Base-by-base conservation (phyloP, 2,329 filamentous ascomycete genomes). In the Emmonsiellopsis sp. region DNA sequence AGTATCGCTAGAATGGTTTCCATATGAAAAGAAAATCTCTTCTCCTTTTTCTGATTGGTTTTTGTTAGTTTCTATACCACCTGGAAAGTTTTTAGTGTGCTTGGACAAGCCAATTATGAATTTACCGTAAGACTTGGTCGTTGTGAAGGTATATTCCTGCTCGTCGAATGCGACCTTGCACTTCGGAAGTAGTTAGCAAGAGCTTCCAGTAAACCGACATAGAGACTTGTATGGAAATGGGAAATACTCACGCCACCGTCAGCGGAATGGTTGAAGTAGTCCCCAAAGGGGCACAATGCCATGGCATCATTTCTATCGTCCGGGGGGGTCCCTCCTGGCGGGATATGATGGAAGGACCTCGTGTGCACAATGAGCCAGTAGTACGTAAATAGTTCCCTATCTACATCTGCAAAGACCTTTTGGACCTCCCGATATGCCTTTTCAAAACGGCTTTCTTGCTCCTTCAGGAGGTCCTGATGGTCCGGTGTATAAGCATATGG, bases 311-410 rank as follows among this genome's bases (percentile, higher is more conserved):
- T 73, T 1, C 63, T 63, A 54, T 72, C 66, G 49, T 68, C 65
- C 1, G 67, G 67, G 3, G 62, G 54, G 30, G 70, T 62, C 59
- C 58, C 65, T 43, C 62, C 74, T 7, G 69, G 69, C 47, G 67
- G 72, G 42, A 78, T 70, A 71, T 78, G 83, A 62, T 79, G 81
- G 61, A 84, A 84, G 30, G 77, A 79, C 58, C 81, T 71, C 1
- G 79, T 82, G 59, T 82, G 82, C 13, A 82, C 76, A 54, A 83
- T 76, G 20, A 82, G 69, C 81, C 81, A 85, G 60, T 76, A 73
- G 62, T 83, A 82, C 5, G 70, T 70, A 58, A 77, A 83, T 1
- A 62, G 61, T 7, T 70, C 59, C 62, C 72, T 72, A 8, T 73
- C 64, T 0, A 68, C 65, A 1, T 70, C 61, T 0, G 77, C 75